Evolutionary conservation across 1,284 basidiomycete species (phyloP).

Genomic region (Prillingera fragicola): DNA sequence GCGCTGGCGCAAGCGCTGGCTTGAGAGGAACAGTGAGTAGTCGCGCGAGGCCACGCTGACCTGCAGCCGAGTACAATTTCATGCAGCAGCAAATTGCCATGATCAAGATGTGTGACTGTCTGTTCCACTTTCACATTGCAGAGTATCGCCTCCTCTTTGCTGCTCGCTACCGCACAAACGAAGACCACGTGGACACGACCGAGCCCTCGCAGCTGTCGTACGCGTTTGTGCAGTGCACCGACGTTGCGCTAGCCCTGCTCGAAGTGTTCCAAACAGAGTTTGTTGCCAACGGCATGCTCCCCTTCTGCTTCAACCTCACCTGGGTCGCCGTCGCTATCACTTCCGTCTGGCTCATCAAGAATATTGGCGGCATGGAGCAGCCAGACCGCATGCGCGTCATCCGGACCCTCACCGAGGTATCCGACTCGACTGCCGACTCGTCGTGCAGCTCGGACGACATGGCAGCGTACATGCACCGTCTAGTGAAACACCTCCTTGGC

Average conservation of each 20-base stretch:
- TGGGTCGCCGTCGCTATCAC: slow-evolving; percentile 26
- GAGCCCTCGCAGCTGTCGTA: slow-evolving; percentile 16
- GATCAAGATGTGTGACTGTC: slow-evolving; percentile 18
- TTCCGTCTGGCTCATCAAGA: slow-evolving; percentile 30
- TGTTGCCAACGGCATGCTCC: slow-evolving; percentile 20
- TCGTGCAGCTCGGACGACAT: slow-evolving; percentile 25
- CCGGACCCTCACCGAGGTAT: slow-evolving; percentile 13
- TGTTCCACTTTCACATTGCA: slow-evolving; percentile 27
- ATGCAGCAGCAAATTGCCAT: slow-evolving; percentile 18
- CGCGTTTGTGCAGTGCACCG: slow-evolving; percentile 21
- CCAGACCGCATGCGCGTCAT: slow-evolving; percentile 20
- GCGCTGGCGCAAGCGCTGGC: slow-evolving; percentile 28
- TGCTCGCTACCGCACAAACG: slow-evolving; percentile 16
- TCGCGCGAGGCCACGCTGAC: not conserved
- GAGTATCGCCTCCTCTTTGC: slow-evolving; percentile 26
- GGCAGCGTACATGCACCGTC: slow-evolving; percentile 28
- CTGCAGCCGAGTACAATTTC: slow-evolving; percentile 17
- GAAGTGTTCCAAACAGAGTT: slow-evolving; percentile 24
- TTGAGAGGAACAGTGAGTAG: slow-evolving; percentile 23
- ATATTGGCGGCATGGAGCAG: slow-evolving; percentile 24
- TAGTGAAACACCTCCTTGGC: slow-evolving; percentile 24
- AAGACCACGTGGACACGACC: slow-evolving; percentile 11
- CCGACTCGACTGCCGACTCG: slow-evolving; percentile 15
- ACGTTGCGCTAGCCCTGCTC: slow-evolving; percentile 20
- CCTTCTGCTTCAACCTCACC: slow-evolving; percentile 22